Base-by-base conservation (phyloP, 1,139 yeast genomes). In the Yamadazyma spencermartinsiae region DNA sequence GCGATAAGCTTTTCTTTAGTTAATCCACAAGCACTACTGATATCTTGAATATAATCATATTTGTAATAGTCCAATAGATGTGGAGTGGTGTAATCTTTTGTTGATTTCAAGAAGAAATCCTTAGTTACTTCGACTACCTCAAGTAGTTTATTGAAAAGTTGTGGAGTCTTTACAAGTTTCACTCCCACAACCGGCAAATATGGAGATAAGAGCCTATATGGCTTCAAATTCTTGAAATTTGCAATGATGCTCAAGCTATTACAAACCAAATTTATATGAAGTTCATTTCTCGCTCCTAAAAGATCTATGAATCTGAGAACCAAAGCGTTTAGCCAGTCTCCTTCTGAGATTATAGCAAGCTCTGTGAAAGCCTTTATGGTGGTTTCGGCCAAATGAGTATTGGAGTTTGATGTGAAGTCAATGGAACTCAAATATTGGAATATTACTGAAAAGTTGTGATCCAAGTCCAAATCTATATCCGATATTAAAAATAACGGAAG, bases 11-110 rank as follows among this genome's bases (percentile, higher is more conserved):
- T 66, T 40, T 60, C 54, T 37, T 68, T 66, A 12, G 65, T 43
- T 36, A 60, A 43, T 33, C 58, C 56, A 12, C 65, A 56, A 0
- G 76, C 71, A 15, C 58, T 61, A 1, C 76, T 72, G 21, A 72
- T 69, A 43, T 78, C 82, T 31, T 79, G 75, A 36, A 90, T 66
- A 35, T 79, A 74, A 49, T 82, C 88, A 37, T 70, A 68, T 44
- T 82, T 75, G 51, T 81, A 80, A 38, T 79, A 79, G 34, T 80
- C 81, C 38, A 88, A 70, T 10, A 90, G 68, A 47, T 81, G 74
- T 0, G 98, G 98, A 0, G 90, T 74, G 1, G 92, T 86, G 51
- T 80, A 85, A 16, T 80, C 78, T 37, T 79, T 79, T 2, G 95
- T 87, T 41, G 92, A 71, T 31, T 71, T 70, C 27, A 90, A 65